Base-by-base conservation (phyloP, 495 filamentous ascomycete species). In the Penicillium verhagenii region DNA sequence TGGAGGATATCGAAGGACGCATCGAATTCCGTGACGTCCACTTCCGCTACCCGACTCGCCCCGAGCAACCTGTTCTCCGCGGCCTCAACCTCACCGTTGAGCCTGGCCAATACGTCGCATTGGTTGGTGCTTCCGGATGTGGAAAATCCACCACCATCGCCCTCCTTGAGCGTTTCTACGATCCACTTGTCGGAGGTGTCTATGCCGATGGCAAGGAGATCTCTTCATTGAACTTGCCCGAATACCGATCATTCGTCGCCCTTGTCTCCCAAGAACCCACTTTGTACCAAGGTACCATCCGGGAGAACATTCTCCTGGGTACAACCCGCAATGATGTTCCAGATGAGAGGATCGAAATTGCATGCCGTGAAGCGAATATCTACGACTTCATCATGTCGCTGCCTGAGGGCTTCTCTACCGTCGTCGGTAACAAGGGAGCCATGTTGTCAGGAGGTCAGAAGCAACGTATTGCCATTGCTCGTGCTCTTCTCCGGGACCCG, bases 181-280 rank as follows among this genome's bases (percentile, higher is more conserved):
- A 92, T 62, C 84, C 87, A 0, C 72, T 85, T 6, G 68, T 77
- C 11, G 89, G 89, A 4, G 78, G 78, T 19, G 71, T 92, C 29
- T 84, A 78, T 44, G 73, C 91, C 23, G 89, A 80, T 29, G 28
- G 49, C 19, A 11, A 39, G 9, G 8, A 19, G 13, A 20, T 42
- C 2, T 21, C 20, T 10, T 18, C 20, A 4, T 48, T 39, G 4
- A 28, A 54, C 23, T 4, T 47, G 1, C 16, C 21, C 4, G 21
- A 10, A 2, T 93, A 94, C 68, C 82, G 90, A 21, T 79, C 74
- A 16, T 81, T 84, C 63, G 66, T 95, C 21, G 84, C 89, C 4
- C 82, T 95, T 20, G 90, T 95, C 6, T 85, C 81, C 44, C 90
- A 95, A 64, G 89, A 95, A 57, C 87, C 90, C 10, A 92, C 86